These are phyloP conservation scores for Curvularia lunata DNA, from an alignment of 2,329 filamentous ascomycete species.

Conservation along the genomic window DNA sequence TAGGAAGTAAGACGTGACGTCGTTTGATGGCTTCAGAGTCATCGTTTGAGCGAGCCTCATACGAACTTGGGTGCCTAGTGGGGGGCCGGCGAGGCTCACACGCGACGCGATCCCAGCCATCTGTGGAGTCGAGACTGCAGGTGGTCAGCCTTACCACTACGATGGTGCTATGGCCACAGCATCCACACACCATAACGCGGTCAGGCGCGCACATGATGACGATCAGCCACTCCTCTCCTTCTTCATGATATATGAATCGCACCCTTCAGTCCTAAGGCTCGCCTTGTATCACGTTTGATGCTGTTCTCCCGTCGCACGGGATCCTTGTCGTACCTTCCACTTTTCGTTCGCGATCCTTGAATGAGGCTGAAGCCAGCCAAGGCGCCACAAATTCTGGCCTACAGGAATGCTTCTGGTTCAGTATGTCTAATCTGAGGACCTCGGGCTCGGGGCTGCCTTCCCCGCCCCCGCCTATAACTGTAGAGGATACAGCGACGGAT, in stretches of 20 bases:
- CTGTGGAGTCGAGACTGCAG: conserved; percentile 4
- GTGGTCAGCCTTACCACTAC: conserved; percentile 14
- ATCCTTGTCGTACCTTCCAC: conserved; percentile 1
- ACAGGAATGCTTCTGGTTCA: not conserved
- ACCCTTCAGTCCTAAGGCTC: not conserved
- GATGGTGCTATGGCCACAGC: conserved; percentile 14
- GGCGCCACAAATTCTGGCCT: conserved; percentile 5
- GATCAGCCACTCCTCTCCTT: not conserved
- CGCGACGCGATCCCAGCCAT: not conserved
- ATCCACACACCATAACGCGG: conserved; percentile 2
- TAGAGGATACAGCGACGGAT: conserved; percentile 43
- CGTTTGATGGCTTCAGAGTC: not conserved
- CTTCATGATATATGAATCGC: not conserved
- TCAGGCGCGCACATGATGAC: conserved; percentile 11
- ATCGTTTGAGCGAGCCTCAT: not conserved
- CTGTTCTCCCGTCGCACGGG: conserved; percentile 7
- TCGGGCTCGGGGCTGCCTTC: conserved; percentile 27
- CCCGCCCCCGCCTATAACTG: conserved; percentile 43
- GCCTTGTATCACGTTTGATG: not conserved
- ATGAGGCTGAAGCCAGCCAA: conserved; percentile 4
- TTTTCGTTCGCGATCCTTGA: conserved; percentile 4
- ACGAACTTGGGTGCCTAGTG: conserved; percentile 7
- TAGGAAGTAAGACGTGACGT: not conserved
- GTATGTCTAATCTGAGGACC: conserved; percentile 11
- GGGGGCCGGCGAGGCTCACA: not conserved